These are phyloP conservation scores for Chalara sp. DNA, from an alignment of 2,329 filamentous ascomycete genomes.

Conservation along the genomic window DNA sequence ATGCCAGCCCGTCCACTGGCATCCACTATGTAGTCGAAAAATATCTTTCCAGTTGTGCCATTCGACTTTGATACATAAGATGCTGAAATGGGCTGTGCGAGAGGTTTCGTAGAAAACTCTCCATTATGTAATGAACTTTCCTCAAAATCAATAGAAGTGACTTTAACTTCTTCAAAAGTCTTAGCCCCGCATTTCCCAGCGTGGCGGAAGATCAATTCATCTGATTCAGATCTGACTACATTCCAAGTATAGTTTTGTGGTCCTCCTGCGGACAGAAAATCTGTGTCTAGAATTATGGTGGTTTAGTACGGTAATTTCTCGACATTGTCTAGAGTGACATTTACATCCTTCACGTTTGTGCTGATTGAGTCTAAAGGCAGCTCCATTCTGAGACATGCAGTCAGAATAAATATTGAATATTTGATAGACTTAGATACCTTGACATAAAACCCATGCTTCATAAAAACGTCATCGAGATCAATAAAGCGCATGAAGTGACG, in stretches of 20 bases:
- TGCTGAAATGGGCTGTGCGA: background rate
- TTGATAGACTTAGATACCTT: conserved; percentile 26
- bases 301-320: background rate
- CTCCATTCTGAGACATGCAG: conserved; percentile 1
- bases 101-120: background rate
- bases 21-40: conserved; percentile 3
- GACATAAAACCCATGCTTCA: conserved; percentile 32
- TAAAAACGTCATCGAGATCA: conserved; percentile 33
- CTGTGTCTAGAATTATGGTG: background rate
- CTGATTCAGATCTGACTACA: background rate
- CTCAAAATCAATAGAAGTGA: background rate
- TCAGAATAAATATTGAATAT: background rate
- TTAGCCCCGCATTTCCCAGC: conserved; percentile 1
- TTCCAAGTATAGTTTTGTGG: background rate
- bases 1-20: background rate
- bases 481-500: conserved; percentile 38
- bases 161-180: conserved; percentile 1
- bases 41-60: background rate
- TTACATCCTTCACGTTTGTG: background rate
- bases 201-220: conserved; percentile 1
- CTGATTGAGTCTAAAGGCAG: conserved; percentile 5
- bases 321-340: background rate
- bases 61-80: background rate
- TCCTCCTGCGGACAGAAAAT: background rate
- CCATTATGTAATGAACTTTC: background rate